A percentile compares a stretch with the other conserved stretches of the same genome.
These are phyloP conservation scores for Suillus variegatus DNA, from an alignment of 768 basidiomycete species.

Conservation along the genomic window DNA sequence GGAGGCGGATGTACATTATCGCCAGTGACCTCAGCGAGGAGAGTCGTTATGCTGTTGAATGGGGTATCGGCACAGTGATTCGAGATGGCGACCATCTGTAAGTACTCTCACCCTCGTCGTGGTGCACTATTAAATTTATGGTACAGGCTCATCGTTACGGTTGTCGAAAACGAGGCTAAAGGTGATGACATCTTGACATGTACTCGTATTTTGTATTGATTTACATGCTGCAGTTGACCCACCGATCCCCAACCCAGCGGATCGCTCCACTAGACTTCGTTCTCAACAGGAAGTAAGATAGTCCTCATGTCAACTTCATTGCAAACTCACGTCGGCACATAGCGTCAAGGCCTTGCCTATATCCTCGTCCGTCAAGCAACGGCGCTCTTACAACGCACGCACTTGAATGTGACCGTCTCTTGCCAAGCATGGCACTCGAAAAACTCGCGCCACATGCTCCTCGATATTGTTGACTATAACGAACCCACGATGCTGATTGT, in stretches of 20 bases:
- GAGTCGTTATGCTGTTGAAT: constrained; percentile 92
- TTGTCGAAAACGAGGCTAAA: constrained; percentile 91
- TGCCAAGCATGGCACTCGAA: constrained; percentile 99
- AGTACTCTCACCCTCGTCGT: constrained; percentile 17
- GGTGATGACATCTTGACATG: constrained; percentile 43
- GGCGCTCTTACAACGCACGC: constrained; percentile 86
- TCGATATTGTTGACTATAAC: constrained; percentile 87
- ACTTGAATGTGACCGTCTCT: constrained; percentile 78
- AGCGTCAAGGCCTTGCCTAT: constrained; percentile 89
- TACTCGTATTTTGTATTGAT: constrained; percentile 6
- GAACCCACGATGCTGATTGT: constrained; percentile 94
- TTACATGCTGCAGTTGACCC: constrained; percentile 57
- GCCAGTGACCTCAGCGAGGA: constrained; percentile 96
- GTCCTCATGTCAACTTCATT: not conserved
- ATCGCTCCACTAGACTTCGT: constrained; percentile 76
- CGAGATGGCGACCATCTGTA: constrained; percentile 92
- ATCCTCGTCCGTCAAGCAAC: constrained; percentile 90
- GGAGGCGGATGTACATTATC: constrained; percentile 75
- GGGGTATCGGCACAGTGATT: constrained; percentile 96
- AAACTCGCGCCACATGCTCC: constrained; percentile 85
- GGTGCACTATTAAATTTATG: constrained; percentile 3
- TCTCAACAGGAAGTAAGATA: constrained; percentile 85
- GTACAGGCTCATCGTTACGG: constrained; percentile 75
- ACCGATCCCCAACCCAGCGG: constrained; percentile 65
- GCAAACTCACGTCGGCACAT: constrained; percentile 7